Conservation (phyloP, 2,329 filamentous ascomycete genomes). For the Herpotrichia juniperi region DNA sequence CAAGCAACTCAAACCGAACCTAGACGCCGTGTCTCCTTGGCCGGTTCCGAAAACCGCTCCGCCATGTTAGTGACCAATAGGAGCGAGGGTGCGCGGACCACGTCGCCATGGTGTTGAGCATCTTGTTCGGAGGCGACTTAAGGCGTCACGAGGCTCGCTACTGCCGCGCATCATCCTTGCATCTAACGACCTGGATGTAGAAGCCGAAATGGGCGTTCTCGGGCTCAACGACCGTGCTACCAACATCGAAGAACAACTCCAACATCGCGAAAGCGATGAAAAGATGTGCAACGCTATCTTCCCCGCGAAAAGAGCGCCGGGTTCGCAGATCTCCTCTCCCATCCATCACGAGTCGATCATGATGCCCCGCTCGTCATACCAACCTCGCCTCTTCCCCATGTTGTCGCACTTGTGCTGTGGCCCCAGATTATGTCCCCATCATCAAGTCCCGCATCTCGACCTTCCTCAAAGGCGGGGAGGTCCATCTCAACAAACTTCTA, state of each 20-base stretch:
- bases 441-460: not conserved
- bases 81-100: not conserved
- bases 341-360: not conserved
- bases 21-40: not conserved
- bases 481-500: slow-evolving; percentile 27
- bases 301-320: too few species aligned
- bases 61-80: not conserved
- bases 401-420: not conserved
- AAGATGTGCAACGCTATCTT: too few species aligned
- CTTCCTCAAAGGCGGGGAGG: not conserved
- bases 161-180: not conserved
- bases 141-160: not conserved
- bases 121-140: not conserved
- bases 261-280: too few species aligned
- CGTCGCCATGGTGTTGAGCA: not conserved
- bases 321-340: too few species aligned
- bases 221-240: too few species aligned
- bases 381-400: not conserved
- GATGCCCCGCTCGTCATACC: not conserved
- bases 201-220: too few species aligned
- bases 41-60: not conserved
- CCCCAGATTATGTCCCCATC: not conserved
- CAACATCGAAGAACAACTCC: too few species aligned
- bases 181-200: not conserved
- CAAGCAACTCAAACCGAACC: not conserved